Evolutionary conservation across 2,329 filamentous ascomycete species (phyloP), one percentile per base, ranked within the genome.

Genomic region (Ciborinia camelliae): DNA sequence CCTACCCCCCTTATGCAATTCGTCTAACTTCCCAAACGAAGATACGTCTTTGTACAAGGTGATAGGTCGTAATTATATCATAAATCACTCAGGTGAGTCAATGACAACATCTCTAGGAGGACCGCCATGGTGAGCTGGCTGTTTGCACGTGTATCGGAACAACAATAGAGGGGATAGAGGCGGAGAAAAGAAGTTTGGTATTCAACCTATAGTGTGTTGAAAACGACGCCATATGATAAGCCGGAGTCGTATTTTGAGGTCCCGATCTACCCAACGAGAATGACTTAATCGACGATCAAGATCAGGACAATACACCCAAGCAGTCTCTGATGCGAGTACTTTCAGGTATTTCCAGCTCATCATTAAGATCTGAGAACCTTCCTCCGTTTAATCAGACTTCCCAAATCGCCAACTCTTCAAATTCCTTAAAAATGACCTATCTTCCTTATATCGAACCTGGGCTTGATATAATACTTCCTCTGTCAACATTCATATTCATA

Each of bases 381-480:
- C 20, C 9, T 18, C 18, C 9, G 18, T 20, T 30, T 28, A 20
- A 39, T 43, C n/a, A 8, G 8, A 18, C 4, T 26, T 32, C 9
- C 3, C 8, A 8, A 20, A 6, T 47, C 15, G 12, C 8, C 26
- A 41, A 8, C 26, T n/a, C 5, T 26, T 18, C 41, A 45, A 30
- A 41, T 7, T 28, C 8, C 26, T 20, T 5, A 15, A 37, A 9
- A 14, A 63, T 63, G 62, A n/a, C 62, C 9, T 63, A 59, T 8
- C 62, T 63, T 14, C 53, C 62, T 37, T 63, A 63, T 41, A 26
- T 59, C 10, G 62, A 63, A 30, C 62, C 62, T 23, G 62, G 41
- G 8, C 43, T 63, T 7, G 37, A 39, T 14, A 59, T 51, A 23
- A 50, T 63, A 20, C 52, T 63, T 30, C 43, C 62, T 8, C 30